A percentile compares a stretch with the other conserved stretches of the same genome.
These are phyloP conservation scores for Yamadazyma membranifaciens DNA, from an alignment of 1,139 yeast species.

Conservation along the genomic window DNA sequence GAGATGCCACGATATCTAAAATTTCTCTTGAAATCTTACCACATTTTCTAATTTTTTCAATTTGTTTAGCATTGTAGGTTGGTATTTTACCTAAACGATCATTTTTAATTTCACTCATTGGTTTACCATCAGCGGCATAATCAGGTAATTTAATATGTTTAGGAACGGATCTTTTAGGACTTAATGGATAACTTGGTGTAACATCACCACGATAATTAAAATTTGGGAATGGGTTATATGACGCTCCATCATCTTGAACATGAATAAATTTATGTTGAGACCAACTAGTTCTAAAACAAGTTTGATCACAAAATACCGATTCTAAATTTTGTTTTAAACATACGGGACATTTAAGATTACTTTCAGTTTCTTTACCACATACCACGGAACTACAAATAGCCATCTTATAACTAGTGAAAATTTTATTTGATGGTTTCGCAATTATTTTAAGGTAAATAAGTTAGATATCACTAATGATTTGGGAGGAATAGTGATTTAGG, in stretches of 20 bases:
- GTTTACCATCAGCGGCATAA: slow-evolving; percentile 79
- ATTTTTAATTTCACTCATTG: slow-evolving; percentile 71
- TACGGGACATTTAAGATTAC: slow-evolving; percentile 84
- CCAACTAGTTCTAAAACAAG: slow-evolving; percentile 82
- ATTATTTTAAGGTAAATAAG: too few species aligned
- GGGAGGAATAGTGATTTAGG: too few species aligned
- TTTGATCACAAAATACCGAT: slow-evolving; percentile 76
- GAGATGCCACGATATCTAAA: slow-evolving; percentile 81
- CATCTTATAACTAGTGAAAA: slow-evolving; percentile 9
- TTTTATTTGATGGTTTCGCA: slow-evolving; percentile 1
- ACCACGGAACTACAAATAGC: slow-evolving; percentile 65
- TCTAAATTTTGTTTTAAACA: slow-evolving; percentile 72
- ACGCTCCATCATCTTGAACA: slow-evolving; percentile 39
- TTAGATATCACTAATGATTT: too few species aligned
- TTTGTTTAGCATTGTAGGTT: slow-evolving; percentile 60
- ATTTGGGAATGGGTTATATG: slow-evolving; percentile 85
- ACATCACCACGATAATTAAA: slow-evolving; percentile 71
- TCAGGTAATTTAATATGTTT: slow-evolving; percentile 76
- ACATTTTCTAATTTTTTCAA: slow-evolving; percentile 71
- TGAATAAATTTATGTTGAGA: slow-evolving; percentile 52
- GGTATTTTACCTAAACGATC: slow-evolving; percentile 70
- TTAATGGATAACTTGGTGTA: slow-evolving; percentile 78
- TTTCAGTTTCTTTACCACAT: slow-evolving; percentile 79
- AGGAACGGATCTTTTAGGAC: slow-evolving; percentile 70
- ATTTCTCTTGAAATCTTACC: slow-evolving; percentile 82